phyloP scores from a whole-genome alignment of 345 rosid genomes.

The Carallia brachiata region DNA sequence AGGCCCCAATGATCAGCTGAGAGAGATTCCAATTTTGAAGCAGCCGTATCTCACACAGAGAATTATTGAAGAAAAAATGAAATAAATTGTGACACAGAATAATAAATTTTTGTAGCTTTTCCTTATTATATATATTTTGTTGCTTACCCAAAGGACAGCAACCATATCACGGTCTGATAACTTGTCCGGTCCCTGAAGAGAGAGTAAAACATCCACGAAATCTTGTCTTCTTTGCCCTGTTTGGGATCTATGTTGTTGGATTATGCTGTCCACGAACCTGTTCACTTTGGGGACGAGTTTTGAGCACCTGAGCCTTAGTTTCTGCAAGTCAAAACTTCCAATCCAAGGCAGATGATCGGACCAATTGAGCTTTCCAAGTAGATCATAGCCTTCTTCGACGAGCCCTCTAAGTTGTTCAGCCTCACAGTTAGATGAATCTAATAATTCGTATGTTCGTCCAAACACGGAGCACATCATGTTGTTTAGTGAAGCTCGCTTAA shows the following conservation, averaged over 20 bases:
- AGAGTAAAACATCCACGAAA: constrained; percentile 47
- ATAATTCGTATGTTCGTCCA: constrained; percentile 37
- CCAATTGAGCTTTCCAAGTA: constrained; percentile 49
- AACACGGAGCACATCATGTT: constrained; percentile 57
- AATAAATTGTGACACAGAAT: too few relatives aligned
- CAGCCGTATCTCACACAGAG: background rate
- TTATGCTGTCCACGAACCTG: constrained; percentile 44
- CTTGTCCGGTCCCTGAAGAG: constrained; percentile 37
- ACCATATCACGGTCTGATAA: constrained; percentile 38
- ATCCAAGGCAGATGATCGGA: constrained; percentile 59
- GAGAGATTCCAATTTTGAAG: too few relatives aligned
- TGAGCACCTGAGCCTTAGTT: constrained; percentile 43
- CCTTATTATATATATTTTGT: background rate
- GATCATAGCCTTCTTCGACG: constrained; percentile 52
- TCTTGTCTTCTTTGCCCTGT: constrained; percentile 19
- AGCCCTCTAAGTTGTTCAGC: constrained; percentile 30
- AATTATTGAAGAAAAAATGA: background rate
- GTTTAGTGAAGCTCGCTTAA: constrained; percentile 46
- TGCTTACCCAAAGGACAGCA: constrained; percentile 51
- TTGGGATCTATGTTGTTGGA: constrained; percentile 32
- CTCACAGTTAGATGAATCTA: constrained; percentile 20
- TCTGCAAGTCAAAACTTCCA: constrained; percentile 40
- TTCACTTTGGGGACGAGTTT: constrained; percentile 44
- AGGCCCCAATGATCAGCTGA: too few relatives aligned
- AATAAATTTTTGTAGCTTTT: background rate